Base-by-base conservation (phyloP, 768 basidiomycete species). In the Tricholoma matsutake region DNA sequence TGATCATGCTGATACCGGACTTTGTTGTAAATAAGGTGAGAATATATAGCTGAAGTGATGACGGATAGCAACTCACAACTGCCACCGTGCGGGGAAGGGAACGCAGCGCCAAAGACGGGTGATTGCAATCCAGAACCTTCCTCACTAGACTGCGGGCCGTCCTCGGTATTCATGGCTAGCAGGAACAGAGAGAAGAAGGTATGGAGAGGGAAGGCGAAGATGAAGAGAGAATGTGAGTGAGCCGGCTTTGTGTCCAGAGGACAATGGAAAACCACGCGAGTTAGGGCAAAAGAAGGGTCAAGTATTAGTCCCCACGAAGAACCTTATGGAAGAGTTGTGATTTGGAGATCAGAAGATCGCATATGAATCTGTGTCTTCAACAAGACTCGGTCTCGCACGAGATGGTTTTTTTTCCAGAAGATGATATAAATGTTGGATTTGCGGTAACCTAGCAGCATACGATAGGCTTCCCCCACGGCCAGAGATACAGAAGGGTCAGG, bases 61-160 rank as follows among this genome's bases (percentile, higher is more conserved):
- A 77, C 76, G 76, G 76, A 85, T 82, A 76, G 73, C 76, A 80
- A 77, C 81, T 79, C 73, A 84, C 81, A 76, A 78, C 76, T 81
- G 80, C 82, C 80, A 63, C 77, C 75, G 76, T 79, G 77, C 59
- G 75, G 72, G 63, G 78, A 72, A 72, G 79, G 76, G 65, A 76
- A 80, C 28, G 77, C 76, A 54, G 81, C 71, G 59, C 77, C 78
- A 74, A 87, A 87, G 56, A 85, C 81, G 65, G 90, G 89, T 2
- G 89, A 90, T 67, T 89, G 87, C 22, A 91, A 74, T 62, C 86
- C 88, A 56, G 89, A 90, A 69, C 86, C 84, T 68, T 89, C 89
- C 69, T 90, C 88, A 72, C 86, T 88, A 22, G 87, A 88, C 74
- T 85, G 87, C 47, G 82, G 81, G 39, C 86, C 83, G 68, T 89